These are phyloP conservation scores for Botrytis galanthina DNA, from an alignment of 2,329 filamentous ascomycete species.

Conservation along the genomic window DNA sequence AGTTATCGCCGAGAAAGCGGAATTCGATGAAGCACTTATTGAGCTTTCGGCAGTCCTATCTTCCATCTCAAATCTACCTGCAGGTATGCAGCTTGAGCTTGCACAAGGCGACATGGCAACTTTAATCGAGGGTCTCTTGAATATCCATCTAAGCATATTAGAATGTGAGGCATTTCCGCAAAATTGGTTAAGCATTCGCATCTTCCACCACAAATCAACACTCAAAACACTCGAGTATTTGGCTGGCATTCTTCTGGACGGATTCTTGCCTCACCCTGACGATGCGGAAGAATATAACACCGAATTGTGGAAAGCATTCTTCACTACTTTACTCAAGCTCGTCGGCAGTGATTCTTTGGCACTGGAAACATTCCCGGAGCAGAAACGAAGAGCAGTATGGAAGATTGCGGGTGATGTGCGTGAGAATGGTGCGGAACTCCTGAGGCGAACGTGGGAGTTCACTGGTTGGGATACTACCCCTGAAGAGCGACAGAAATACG, in stretches of 20 bases:
- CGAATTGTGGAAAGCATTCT: conserved; percentile 90
- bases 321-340: conserved; percentile 82
- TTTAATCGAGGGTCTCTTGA: conserved; percentile 74
- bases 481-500: conserved; percentile 77
- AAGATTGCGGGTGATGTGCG: conserved; percentile 97
- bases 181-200: conserved; percentile 88
- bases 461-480: conserved; percentile 91
- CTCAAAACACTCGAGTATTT: conserved; percentile 84
- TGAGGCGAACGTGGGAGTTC: conserved; percentile 86
- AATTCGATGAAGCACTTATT: conserved; percentile 81
- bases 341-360: conserved; percentile 87
- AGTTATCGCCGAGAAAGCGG: conserved; percentile 54
- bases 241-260: conserved; percentile 74
- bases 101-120: conserved; percentile 71
- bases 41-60: conserved; percentile 88
- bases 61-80: conserved; percentile 71
- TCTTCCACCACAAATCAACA: conserved; percentile 87
- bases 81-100: conserved; percentile 72
- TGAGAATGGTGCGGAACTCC: conserved; percentile 82
- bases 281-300: conserved; percentile 82
- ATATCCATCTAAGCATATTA: conserved; percentile 85
- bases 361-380: conserved; percentile 93
- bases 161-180: conserved; percentile 85
- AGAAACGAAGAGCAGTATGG: conserved; percentile 95
- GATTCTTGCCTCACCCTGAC: conserved; percentile 82